Percentiles rank a stretch among this genome's conserved stretches.
These are phyloP conservation scores for Aspergillus spinulosporus DNA, from an alignment of 2,329 filamentous ascomycete species.

Conservation along the genomic window DNA sequence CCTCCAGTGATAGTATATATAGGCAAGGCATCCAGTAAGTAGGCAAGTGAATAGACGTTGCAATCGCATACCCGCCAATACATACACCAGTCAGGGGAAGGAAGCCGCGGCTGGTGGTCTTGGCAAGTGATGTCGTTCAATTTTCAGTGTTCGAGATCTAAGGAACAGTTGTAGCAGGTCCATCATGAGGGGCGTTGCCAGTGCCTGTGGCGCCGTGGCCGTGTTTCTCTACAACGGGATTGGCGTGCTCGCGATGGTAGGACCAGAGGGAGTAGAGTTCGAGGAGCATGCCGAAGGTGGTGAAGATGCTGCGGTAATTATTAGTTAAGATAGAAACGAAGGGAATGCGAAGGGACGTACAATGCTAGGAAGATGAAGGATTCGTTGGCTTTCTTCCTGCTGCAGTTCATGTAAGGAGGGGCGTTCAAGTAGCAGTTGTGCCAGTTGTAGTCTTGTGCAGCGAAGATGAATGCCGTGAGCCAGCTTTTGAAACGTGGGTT, in stretches of 20 bases:
- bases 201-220: not conserved
- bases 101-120: not conserved
- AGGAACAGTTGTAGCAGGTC: slow-evolving; percentile 7
- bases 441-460: slow-evolving; percentile 47
- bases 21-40: not conserved
- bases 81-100: not conserved
- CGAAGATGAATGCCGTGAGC: slow-evolving; percentile 52
- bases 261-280: slow-evolving; percentile 41
- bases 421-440: slow-evolving; percentile 32
- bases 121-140: not conserved
- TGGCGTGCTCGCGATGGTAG: slow-evolving; percentile 27
- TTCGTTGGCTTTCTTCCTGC: slow-evolving; percentile 43
- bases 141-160: not conserved
- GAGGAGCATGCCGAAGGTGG: slow-evolving; percentile 40
- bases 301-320: slow-evolving; percentile 39
- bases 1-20: not conserved
- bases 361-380: slow-evolving; percentile 49
- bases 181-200: slow-evolving; percentile 5
- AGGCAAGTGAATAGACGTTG: not conserved
- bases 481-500: slow-evolving; percentile 27
- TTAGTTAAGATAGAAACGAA: not conserved
- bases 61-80: not conserved
- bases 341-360: slow-evolving; percentile 30
- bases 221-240: slow-evolving; percentile 6
- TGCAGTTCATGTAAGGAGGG: slow-evolving; percentile 37